Base-by-base conservation (phyloP, 495 filamentous ascomycete species). In the Penicillium bovifimosum region DNA sequence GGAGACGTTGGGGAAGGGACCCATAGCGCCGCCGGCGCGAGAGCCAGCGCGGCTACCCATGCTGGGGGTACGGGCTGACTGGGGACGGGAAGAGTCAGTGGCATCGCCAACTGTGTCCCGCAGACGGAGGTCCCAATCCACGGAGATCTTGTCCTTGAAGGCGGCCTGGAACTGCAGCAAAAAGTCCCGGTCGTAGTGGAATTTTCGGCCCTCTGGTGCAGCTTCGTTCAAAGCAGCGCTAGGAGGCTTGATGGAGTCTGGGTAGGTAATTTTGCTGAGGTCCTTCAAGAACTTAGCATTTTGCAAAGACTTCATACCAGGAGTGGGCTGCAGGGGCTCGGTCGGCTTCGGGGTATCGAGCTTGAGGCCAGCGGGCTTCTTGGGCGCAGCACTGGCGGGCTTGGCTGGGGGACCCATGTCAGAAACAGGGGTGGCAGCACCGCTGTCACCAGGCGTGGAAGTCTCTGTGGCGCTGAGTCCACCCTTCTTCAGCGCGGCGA, bases 161-260 rank as follows among this genome's bases (percentile, higher is more conserved):
- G 90, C 88, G 46, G 75, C 73, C 74, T 96, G 86, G 79, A 99
- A 99, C 64, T 99, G 95, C n/a, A 97, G 77, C 69, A 99, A 75
- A 79, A 99, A 99, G 42, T 89, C 83, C 51, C 87, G 87, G 67
- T 96, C 89, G 72, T 99, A 99, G 63, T 91, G 88, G 79, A 96
- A 96, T 62, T 87, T 91, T 58, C 85, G 83, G 55, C 86, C 86
- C 50, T 76, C 80, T 5, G 86, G 79, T 14, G 86, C 84, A 41
- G 75, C 83, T 26, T 80, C 72, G 63, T 96, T 99, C 40, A 97
- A 73, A 7, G 91, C 87, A 6, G 91, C 88, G 64, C 96, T 96
- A 8, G 93, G 93, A 33, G 92, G 95, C 13, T 73, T 81, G 61
- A 96, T 83, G 26, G 85, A 83, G 2, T 81, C 68, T 9, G 93